Evolutionary conservation across 2,329 filamentous ascomycete genomes (phyloP), one percentile per base, ranked within the genome.

Genomic region (Zasmidium angulare): DNA sequence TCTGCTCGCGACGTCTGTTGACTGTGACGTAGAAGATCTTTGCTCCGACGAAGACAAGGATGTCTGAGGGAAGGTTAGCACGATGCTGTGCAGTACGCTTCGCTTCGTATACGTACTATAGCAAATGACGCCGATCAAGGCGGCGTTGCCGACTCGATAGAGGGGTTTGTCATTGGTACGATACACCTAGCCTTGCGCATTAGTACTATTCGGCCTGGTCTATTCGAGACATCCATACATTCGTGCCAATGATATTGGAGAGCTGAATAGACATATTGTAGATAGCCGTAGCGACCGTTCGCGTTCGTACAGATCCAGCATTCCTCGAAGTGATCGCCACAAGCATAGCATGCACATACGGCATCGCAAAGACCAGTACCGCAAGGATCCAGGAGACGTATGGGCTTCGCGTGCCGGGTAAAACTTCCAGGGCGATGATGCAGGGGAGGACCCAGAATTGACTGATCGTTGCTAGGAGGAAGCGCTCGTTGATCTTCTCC

Each of bases 291-390:
- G 62, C 62, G 1, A 89, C 84, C 1, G 86, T 84, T 6, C 86
- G 77, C 7, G 83, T 84, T 14, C 86, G 79, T 11, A 89, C 84
- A 1, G 82, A 79, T 62, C 86, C 86, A 2, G 84, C 82, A 67
- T 89, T 89, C 55, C 84, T 79, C 1, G 83, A 85, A 1, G 82
- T 86, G 72, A 85, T 82, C 0, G 81, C 84, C 0, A 87, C 85
- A 2, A 86, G 72, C 23, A 87, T 82, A 0, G 85, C 83, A 66
- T 88, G 81, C 51, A 77, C 72, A 53, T 78, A 79, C 0, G 76
- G 77, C 53, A 76, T 74, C 0, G 72, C 74, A 9, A 70, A 74
- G 17, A 78, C 64, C 48, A 79, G 63, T 10, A 74, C 73, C 48
- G 76, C 74, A 20, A 78, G 64, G 6, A 72, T 69, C 64, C 75